Base-by-base conservation (phyloP, 1,284 basidiomycete genomes). In the Paramarasmius palmivorus region DNA sequence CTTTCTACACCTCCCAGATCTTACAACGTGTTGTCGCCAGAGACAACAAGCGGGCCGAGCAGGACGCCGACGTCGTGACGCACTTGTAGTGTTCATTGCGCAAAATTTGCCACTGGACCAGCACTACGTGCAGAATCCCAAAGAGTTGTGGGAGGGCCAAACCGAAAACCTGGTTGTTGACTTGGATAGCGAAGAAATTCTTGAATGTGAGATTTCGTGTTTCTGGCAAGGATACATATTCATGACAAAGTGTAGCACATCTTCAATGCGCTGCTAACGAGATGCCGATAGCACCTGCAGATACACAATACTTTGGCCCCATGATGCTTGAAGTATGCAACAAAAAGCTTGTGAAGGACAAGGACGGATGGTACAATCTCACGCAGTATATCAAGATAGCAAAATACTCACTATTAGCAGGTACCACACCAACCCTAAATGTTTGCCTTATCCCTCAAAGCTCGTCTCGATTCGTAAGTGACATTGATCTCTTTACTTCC, bases 41-140 rank as follows among this genome's bases (percentile, higher is more conserved):
- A 77, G 90, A 34, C 94, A 96, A 75, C 93, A 96, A 82, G 86
- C 90, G 4, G 93, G 94, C 32, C 77, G 93, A 61, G 93, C 93
- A 15, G 94, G 94, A 3, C 83, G 94, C 42, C 76, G 93, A 50
- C 79, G 88, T 45, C 84, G 86, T 39, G 93, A 95, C 64, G 88
- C 92, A 15, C 76, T 96, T n/a, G 85, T 87, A 0, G 76, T 95
- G 50, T 77, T 93, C 37, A 81, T 96, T 2, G 82, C 86, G 14
- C 90, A 94, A 55, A 73, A 76, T 14, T 76, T 84, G 53, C 86
- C 90, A 0, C 75, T 93, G 51, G 93, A 95, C 66, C 84, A 86
- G 63, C 83, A 94, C 64, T 96, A 90, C 62, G 80, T 87, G 29
- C 72, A 81, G 5, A 77, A 91, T 60, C 90, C 94, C 0, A 73